phyloP scores from a whole-genome alignment of 257 asterid species.

The Penstemon barbatus region DNA sequence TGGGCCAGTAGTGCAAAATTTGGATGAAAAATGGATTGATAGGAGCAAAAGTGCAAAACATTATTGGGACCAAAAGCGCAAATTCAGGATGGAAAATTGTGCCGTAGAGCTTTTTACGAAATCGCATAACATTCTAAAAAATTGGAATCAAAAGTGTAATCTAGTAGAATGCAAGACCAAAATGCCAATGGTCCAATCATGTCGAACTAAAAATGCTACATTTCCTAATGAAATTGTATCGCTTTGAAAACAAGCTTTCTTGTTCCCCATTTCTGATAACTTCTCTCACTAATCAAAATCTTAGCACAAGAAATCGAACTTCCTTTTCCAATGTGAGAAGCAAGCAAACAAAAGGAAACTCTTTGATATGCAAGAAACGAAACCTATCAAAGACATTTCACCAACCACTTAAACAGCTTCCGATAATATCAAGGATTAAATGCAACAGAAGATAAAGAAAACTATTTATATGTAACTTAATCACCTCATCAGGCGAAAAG shows the following conservation, averaged over 20 bases:
- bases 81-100: no score
- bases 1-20: no score
- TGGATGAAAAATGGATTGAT: no score
- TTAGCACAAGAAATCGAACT: slow-evolving; percentile 8
- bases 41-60: no score
- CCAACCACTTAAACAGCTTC: slow-evolving; percentile 3
- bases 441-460: slow-evolving; percentile 8
- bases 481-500: slow-evolving; percentile 95
- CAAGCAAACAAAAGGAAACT: neutral
- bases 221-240: neutral
- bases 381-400: slow-evolving; percentile 14
- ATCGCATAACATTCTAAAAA: no score
- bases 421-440: slow-evolving; percentile 19
- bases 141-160: no score
- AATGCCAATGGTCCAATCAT: no score
- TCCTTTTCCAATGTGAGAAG: neutral
- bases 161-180: no score
- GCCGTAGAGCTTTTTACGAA: no score
- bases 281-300: slow-evolving; percentile 7
- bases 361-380: neutral
- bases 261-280: neutral
- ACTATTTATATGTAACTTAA: slow-evolving; percentile 17
- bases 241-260: slow-evolving; percentile 11
- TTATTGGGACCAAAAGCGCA: no score
- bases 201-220: no score